phyloP scores from a whole-genome alignment of 805 yeast genomes.

The Lipomyces kockii region DNA sequence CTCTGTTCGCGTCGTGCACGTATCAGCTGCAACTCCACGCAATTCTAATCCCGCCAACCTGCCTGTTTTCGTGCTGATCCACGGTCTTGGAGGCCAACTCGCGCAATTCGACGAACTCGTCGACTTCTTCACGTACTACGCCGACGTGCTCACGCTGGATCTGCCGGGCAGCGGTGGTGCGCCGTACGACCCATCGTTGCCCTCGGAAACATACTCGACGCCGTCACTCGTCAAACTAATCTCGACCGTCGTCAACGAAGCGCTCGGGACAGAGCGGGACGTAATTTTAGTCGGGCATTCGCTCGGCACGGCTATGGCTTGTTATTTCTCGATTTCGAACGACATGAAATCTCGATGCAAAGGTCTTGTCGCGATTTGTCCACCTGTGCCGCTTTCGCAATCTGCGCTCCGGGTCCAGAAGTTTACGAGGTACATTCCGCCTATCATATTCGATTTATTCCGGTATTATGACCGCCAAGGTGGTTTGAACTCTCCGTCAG shows the following conservation, averaged over 20 bases:
- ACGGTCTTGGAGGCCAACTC: slow-evolving; percentile 90
- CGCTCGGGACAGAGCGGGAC: slow-evolving; percentile 25
- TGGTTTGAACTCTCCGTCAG: slow-evolving; percentile 65
- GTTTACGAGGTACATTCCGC: slow-evolving; percentile 42
- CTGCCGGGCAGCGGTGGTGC: slow-evolving; percentile 83
- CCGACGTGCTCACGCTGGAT: slow-evolving; percentile 72
- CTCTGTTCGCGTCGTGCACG: slow-evolving; percentile 18
- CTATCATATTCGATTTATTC: slow-evolving; percentile 55
- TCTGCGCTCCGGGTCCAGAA: slow-evolving; percentile 28
- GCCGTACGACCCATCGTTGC: slow-evolving; percentile 41
- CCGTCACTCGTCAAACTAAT: slow-evolving; percentile 25
- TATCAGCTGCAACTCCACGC: slow-evolving; percentile 21
- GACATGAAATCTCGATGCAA: slow-evolving; percentile 39
- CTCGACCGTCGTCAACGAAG: slow-evolving; percentile 32
- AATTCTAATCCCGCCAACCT: slow-evolving; percentile 39
- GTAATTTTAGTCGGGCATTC: slow-evolving; percentile 69
- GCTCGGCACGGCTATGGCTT: slow-evolving; percentile 65
- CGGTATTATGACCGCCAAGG: slow-evolving; percentile 64
- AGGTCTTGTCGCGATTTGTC: slow-evolving; percentile 46
- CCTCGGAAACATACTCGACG: slow-evolving; percentile 27
- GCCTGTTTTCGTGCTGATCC: slow-evolving; percentile 71
- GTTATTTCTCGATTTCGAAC: slow-evolving; percentile 48
- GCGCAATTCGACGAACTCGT: slow-evolving; percentile 81
- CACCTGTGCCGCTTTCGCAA: slow-evolving; percentile 42
- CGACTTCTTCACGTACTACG: slow-evolving; percentile 63